Evolutionary conservation across 345 rosid species (phyloP).

Genomic region (Arabis alpina): DNA sequence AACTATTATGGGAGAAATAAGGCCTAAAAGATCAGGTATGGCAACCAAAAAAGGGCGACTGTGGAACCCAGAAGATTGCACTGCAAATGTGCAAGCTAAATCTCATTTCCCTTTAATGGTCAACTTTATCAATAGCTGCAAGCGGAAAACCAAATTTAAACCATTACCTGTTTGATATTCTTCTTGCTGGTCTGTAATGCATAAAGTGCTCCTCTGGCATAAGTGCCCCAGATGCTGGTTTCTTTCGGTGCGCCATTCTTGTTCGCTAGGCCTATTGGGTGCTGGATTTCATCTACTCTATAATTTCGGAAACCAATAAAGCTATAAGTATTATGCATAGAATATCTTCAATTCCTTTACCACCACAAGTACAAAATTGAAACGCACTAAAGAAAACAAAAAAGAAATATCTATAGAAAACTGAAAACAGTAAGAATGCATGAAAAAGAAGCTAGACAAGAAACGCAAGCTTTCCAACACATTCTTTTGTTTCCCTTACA

Average conservation of each 20-base stretch:
- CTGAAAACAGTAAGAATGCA: conserved; percentile 17
- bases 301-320: conserved; percentile 15
- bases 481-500: conserved; percentile 20
- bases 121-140: conserved; percentile 23
- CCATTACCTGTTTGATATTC: conserved; percentile 61
- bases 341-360: conserved; percentile 13
- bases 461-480: conserved; percentile 23
- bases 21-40: conserved; percentile 28
- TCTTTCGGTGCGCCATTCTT: conserved; percentile 46
- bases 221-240: conserved; percentile 75
- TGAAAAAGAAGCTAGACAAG: conserved; percentile 6
- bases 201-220: conserved; percentile 87
- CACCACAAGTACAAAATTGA: conserved; percentile 12
- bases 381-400: not conserved
- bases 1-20: conserved; percentile 20
- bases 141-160: conserved; percentile 16
- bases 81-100: conserved; percentile 6
- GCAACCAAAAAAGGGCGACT: conserved; percentile 2
- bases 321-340: conserved; percentile 23
- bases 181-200: conserved; percentile 70
- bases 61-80: conserved; percentile 28
- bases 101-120: conserved; percentile 19
- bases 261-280: conserved; percentile 44
- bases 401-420: not conserved
- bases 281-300: conserved; percentile 75